Base-by-base conservation (phyloP, 2,329 filamentous ascomycete species). In the Ceratocystis papillata region DNA sequence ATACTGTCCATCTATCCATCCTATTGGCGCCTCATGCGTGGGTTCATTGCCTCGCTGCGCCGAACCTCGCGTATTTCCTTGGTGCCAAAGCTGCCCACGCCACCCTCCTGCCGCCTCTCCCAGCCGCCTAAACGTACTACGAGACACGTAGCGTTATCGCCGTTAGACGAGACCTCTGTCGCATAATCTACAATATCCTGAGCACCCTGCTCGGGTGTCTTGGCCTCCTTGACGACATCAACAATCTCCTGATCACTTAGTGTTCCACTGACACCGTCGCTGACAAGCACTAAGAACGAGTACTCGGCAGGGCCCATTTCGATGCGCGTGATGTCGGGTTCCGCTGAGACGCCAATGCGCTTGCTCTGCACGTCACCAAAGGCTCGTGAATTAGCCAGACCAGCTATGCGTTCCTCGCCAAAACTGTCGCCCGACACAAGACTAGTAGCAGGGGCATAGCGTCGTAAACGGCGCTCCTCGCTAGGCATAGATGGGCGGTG, bases 311-410 rank as follows among this genome's bases (percentile, higher is more conserved):
- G 87, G 0, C 81, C 82, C 69, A 97, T 80, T 69, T 96, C 89
- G 12, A 91, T 79, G 45, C 88, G 85, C 1, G 83, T 85, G 68
- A 96, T 85, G 73, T 97, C 92, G 0, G 94, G 94, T 76, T 99
- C 94, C 1, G 94, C 94, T 3, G 88, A 92, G 12, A 99, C 93
- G 33, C 94, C 94, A 64, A 97, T 87, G 64, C 93, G 88, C 77
- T 99, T 99, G 67, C 86, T 89, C 44, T 83, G 83, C 77, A 96
- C 90, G 77, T 99, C 94, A 30, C 94, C 94, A 73, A 99, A 97
- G 3, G 94, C 83, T 37, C 94, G 88, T 41, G 90, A 95, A 77
- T 99, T 99, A 70, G 94, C 94, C 0, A 99, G 81, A 0, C 94
- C 93, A 15, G 87, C 87, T 75, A 99, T 94, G 70, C 94, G 90